Conservation (phyloP, 2,329 filamentous ascomycete species). For the Herpotrichia juniperi region DNA sequence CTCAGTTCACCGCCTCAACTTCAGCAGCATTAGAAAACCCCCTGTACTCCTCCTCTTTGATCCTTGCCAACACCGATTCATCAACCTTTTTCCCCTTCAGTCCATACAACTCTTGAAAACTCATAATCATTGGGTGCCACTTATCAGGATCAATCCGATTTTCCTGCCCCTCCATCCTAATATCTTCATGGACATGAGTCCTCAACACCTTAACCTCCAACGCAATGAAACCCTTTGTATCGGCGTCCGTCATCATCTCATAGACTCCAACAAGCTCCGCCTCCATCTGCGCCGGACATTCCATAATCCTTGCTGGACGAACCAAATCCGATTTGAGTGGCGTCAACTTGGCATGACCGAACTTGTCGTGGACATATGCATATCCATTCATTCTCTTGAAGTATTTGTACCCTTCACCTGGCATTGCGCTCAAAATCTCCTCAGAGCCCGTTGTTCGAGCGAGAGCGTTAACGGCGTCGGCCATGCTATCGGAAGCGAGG, state of each 20-base stretch:
- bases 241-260: conserved; percentile 41
- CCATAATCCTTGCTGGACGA: conserved; percentile 40
- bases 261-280: conserved; percentile 42
- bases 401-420: too few species aligned
- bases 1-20: too few species aligned
- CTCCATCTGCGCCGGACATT: conserved; percentile 55
- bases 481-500: conserved; percentile 46
- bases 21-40: too few species aligned
- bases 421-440: too few species aligned
- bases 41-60: conserved; percentile 45
- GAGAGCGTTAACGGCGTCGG: conserved; percentile 43
- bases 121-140: conserved; percentile 54
- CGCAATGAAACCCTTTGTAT: conserved; percentile 31
- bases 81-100: conserved; percentile 33
- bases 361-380: conserved; percentile 50
- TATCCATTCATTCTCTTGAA: conserved; percentile 42
- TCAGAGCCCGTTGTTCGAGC: conserved; percentile 47
- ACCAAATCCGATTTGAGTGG: conserved; percentile 43
- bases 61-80: conserved; percentile 24
- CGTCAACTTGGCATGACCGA: conserved; percentile 40
- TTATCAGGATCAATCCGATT: conserved; percentile 52
- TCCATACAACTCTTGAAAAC: conserved; percentile 53
- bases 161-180: conserved; percentile 44
- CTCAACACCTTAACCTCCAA: conserved; percentile 48
- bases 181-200: conserved; percentile 38